Evolutionary conservation across 169 alveolate genomes (phyloP), one percentile per base, ranked within the genome.

Genomic region (Eimeria brunetti): DNA sequence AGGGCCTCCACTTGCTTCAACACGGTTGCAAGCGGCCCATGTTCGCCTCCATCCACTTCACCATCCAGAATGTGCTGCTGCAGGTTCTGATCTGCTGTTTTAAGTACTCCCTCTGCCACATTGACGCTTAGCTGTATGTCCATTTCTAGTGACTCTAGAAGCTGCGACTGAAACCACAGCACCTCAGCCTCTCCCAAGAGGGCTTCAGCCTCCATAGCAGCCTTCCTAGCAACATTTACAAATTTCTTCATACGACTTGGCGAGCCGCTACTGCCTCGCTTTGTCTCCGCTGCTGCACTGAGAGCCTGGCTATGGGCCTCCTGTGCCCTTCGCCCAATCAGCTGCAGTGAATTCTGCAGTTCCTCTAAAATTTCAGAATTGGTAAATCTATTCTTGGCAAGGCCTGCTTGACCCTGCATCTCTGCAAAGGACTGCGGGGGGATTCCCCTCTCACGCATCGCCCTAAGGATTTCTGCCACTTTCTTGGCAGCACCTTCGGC

Each of bases 121-220:
- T 41, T 41, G 44, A 33, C 44, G 86, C 86, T 76, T 12, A 22
- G 44, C 86, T 49, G 60, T 36, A 76, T n/a, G 86, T 76, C 86
- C 4, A 22, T 20, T 49, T 76, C 86, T 64, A 76, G 60, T 22
- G 86, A 9, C 41, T 76, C 86, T n/a, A 46, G 5, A 41, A 76
- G 86, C 86, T 76, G 86, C 86, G 33, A 41, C 36, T 44, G 62
- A 41, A 76, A 18, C 86, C 60, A 27, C 86, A 76, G 41, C 6
- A 46, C 6, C 60, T 76, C 86, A 18, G 64, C 86, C 2, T 76
- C 44, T 49, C 62, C 62, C 56, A 44, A 27, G 44, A 41, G 20
- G 41, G 64, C 22, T 76, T 76, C 86, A 2, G 86, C 60, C 20
- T 76, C 64, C 38, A n/a, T 14, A 44, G 60, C 86, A 44, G 86